phyloP scores from a whole-genome alignment of 495 filamentous ascomycete species.

The Xylaria venustula region DNA sequence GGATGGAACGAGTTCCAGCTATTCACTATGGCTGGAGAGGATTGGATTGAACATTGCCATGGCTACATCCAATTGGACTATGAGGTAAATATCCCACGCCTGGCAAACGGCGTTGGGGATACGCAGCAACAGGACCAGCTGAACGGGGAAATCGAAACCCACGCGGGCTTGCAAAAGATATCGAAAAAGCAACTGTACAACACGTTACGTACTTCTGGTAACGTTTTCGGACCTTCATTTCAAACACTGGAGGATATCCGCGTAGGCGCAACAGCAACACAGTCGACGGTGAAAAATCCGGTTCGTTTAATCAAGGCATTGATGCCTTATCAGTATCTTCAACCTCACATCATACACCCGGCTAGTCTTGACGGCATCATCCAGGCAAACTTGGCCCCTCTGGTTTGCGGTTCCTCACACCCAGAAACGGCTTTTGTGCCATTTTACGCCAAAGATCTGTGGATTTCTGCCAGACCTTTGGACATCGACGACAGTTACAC shows the following conservation, averaged over 20 bases:
- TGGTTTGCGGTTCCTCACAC: background rate
- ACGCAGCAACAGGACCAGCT: too few relatives aligned
- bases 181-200: constrained; percentile 16
- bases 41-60: constrained; percentile 9
- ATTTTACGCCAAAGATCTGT: constrained; percentile 2
- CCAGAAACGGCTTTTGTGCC: constrained; percentile 2
- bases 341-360: constrained; percentile 38
- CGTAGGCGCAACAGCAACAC: background rate
- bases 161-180: background rate
- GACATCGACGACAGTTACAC: constrained; percentile 1
- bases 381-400: constrained; percentile 14
- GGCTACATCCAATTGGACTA: too few relatives aligned
- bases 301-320: constrained; percentile 22
- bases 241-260: constrained; percentile 15
- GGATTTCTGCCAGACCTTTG: constrained; percentile 7
- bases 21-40: constrained; percentile 5
- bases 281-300: background rate
- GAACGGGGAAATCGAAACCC: background rate
- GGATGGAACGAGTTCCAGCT: constrained; percentile 17
- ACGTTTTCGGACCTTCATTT: constrained; percentile 25
- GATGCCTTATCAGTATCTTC: constrained; percentile 34
- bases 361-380: constrained; percentile 27
- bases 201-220: constrained; percentile 16
- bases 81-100: too few relatives aligned
- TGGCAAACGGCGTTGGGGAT: too few relatives aligned